Evolutionary conservation across 129 eudicot species (phyloP).

Genomic region (carrot (Daucus carota)): DH1_v3.0 NC_030381.2:46636001-46636500

Average conservation of each 20-base stretch:
- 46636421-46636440: background rate
- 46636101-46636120: background rate
- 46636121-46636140: background rate
- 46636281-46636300: constrained; percentile 85
- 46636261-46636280: constrained; percentile 71
- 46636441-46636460: constrained; percentile 55
- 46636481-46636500: constrained; percentile 55
- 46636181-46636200: background rate
- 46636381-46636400: background rate
- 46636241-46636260: constrained; percentile 68
- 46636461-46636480: constrained; percentile 59
- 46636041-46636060: constrained; percentile 19
- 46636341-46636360: background rate
- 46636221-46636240: constrained; percentile 78
- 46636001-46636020: constrained; percentile 96
- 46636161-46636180: background rate
- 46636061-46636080: constrained; percentile 4
- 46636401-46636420: background rate
- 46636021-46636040: constrained; percentile 81
- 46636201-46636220: constrained; percentile 94
- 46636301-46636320: constrained; percentile 74
- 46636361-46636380: background rate
- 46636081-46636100: background rate
- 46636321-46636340: constrained; percentile 1
- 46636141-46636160: background rate